These are phyloP conservation scores for Saccharomyces uvarum DNA, from an alignment of 1,139 yeast species.

Conservation along the genomic window DNA sequence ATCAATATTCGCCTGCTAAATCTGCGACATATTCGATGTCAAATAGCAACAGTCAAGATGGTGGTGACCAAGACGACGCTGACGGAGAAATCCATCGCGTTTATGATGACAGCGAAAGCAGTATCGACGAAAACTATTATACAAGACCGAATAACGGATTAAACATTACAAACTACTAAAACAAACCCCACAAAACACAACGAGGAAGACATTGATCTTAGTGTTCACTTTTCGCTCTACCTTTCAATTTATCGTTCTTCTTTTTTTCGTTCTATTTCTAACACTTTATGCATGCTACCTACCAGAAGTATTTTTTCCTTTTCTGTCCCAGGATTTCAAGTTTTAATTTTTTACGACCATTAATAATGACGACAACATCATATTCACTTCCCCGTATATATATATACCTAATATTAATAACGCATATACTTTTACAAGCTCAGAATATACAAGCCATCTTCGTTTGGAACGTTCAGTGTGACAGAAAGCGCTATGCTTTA, in stretches of 20 bases:
- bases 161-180: not conserved
- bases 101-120: not conserved
- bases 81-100: not conserved
- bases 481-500: not conserved
- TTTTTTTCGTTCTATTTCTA: not conserved
- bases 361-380: not conserved
- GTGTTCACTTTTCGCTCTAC: not conserved
- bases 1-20: not conserved
- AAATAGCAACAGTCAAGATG: not conserved
- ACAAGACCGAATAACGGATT: not conserved
- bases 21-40: not conserved
- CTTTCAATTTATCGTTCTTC: not conserved
- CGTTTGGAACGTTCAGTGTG: not conserved
- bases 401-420: not conserved
- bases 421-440: not conserved
- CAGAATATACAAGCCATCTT: not conserved
- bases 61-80: not conserved
- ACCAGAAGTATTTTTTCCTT: not conserved
- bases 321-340: not conserved
- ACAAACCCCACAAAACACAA: no score
- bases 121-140: not conserved
- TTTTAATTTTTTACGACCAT: not conserved
- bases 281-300: not conserved
- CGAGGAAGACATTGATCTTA: no score
- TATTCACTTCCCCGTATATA: not conserved